Evolutionary conservation across 345 rosid genomes (phyloP).

Genomic region (Eucalyptus marginata): DNA sequence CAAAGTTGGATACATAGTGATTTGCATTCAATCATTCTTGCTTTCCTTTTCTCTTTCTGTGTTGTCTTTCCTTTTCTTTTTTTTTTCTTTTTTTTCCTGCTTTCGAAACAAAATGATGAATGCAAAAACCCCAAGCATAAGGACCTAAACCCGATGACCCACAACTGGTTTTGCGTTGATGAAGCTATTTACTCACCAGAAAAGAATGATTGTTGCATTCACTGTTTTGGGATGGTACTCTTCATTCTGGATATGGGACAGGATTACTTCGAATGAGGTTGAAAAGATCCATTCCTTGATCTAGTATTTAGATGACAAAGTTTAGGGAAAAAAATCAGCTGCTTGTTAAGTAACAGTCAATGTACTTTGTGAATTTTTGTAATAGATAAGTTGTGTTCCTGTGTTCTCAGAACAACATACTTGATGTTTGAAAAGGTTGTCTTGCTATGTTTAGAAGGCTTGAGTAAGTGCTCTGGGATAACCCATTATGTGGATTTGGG

Average conservation of each 20-base stretch:
- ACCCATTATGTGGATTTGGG: not conserved
- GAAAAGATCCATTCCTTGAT: not conserved
- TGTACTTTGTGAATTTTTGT: not conserved
- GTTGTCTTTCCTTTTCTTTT: not conserved
- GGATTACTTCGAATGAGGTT: not conserved
- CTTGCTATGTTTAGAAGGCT: not conserved
- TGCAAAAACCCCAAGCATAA: not conserved
- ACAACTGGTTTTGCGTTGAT: not conserved
- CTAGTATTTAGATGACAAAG: not conserved
- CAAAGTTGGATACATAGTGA: not conserved
- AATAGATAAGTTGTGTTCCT: not conserved
- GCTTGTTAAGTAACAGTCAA: not conserved
- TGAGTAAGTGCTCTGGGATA: not conserved
- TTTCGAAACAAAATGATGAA: not conserved
- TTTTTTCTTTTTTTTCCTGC: not conserved
- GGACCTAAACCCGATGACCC: not conserved
- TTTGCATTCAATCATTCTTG: not conserved
- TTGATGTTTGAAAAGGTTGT: not conserved
- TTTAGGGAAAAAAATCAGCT: not conserved
- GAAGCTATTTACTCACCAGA: not conserved
- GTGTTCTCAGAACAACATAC: not conserved
- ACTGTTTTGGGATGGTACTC: not conserved
- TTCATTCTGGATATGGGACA: not conserved
- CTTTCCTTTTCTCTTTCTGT: not conserved
- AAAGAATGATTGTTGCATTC: not conserved